Percentiles rank a stretch among this genome's conserved stretches.
These are phyloP conservation scores for Huntiella abstrusa DNA, from an alignment of 2,329 filamentous ascomycete species.

Conservation along the genomic window DNA sequence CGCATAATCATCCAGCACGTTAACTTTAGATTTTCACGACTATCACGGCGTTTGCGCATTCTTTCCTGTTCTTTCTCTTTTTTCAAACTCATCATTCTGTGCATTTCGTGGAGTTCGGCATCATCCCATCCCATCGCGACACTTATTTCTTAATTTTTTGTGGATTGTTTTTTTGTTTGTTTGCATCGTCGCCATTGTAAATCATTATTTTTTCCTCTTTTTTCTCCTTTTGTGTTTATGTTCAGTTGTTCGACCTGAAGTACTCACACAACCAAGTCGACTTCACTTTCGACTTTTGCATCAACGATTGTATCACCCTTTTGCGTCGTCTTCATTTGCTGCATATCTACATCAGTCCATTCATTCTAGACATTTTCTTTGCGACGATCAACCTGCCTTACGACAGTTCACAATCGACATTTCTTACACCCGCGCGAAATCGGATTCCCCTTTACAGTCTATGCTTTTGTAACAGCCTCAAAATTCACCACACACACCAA, in stretches of 20 bases:
- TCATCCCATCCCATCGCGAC: no score
- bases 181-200: slow-evolving; percentile 2
- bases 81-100: slow-evolving; percentile 6
- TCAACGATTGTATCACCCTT: background rate
- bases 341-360: no score
- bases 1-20: no score
- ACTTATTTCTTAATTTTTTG: no score
- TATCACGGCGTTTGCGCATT: slow-evolving; percentile 1
- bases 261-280: background rate
- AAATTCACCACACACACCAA: no score
- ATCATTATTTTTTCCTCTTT: slow-evolving; percentile 1
- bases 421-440: background rate
- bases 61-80: slow-evolving; percentile 3
- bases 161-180: no score
- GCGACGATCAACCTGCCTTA: background rate
- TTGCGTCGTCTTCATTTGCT: no score
- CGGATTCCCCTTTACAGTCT: background rate
- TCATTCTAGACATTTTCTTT: no score
- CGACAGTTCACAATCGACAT: background rate
- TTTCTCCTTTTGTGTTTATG: background rate
- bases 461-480: background rate
- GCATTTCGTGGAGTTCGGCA: slow-evolving; percentile 6
- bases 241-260: background rate
- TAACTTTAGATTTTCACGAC: background rate
- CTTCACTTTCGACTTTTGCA: background rate